Evolutionary conservation across 202 grass and related monocot genomes (phyloP).

Genomic region (Dendrocalamus latiflorus): DNA sequence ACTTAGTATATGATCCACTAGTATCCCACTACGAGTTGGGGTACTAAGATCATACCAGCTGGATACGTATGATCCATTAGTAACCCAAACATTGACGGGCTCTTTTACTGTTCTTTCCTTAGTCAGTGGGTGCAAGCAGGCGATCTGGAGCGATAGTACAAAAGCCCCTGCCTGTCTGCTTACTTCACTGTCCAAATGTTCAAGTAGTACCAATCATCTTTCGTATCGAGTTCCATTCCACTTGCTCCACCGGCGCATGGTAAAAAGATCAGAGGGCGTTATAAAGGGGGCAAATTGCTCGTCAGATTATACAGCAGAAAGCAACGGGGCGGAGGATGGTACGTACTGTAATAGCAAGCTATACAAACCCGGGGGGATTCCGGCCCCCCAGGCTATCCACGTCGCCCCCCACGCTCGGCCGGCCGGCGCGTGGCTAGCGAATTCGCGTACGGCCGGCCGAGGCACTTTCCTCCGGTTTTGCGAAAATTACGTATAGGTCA

Average conservation of each 20-base stretch:
- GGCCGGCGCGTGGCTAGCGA: too few species aligned
- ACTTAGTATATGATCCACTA: neutral
- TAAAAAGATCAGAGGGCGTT: neutral
- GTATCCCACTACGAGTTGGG: neutral
- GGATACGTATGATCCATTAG: neutral
- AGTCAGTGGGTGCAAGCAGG: neutral
- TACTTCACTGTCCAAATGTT: neutral
- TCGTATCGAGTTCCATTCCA: neutral
- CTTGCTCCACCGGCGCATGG: neutral
- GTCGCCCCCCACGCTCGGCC: too few species aligned
- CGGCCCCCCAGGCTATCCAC: too few species aligned
- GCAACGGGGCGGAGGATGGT: neutral
- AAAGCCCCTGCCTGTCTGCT: neutral
- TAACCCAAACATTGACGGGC: neutral
- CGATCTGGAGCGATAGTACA: neutral
- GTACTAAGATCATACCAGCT: neutral
- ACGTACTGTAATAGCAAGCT: too few species aligned
- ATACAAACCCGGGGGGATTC: too few species aligned
- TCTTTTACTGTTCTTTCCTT: slow-evolving; percentile 6
- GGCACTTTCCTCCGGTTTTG: too few species aligned
- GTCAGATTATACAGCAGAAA: neutral
- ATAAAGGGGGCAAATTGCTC: neutral
- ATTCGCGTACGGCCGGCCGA: too few species aligned
- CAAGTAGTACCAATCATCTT: neutral
- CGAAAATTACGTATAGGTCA: too few species aligned